phyloP scores from a whole-genome alignment of 306 rosid species.

The Vigna angularis region DNA sequence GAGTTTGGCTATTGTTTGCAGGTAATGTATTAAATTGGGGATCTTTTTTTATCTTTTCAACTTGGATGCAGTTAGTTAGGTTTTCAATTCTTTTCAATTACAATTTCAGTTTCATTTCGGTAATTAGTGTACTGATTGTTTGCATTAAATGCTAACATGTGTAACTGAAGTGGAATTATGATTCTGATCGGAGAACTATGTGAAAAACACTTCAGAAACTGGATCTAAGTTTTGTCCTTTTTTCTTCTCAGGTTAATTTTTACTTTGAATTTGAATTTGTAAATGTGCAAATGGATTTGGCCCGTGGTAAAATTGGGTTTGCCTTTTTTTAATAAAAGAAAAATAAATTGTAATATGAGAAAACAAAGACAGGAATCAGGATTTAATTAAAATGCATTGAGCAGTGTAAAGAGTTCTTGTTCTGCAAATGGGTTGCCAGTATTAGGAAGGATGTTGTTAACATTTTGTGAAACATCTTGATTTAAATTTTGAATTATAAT shows the following conservation, averaged over 20 bases:
- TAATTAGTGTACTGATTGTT: neutral
- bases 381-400: neutral
- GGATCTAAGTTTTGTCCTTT: neutral
- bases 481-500: neutral
- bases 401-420: neutral
- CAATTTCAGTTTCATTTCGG: neutral
- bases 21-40: slow-evolving; percentile 50
- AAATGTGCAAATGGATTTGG: neutral
- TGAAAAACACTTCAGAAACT: neutral
- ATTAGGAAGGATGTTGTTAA: neutral
- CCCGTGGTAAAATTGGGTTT: neutral
- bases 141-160: neutral
- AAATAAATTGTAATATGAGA: neutral
- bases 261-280: neutral
- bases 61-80: neutral
- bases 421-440: neutral
- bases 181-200: neutral
- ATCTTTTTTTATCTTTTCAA: neutral
- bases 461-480: neutral
- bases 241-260: neutral
- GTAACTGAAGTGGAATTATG: neutral
- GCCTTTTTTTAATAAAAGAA: neutral
- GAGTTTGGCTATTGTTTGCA: slow-evolving; percentile 65
- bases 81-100: neutral
- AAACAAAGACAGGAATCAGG: neutral